A percentile compares a stretch with the other conserved stretches of the same genome.
These are phyloP conservation scores for Ceratocystis alfenasii DNA, from an alignment of 2,329 filamentous ascomycete genomes.

Conservation along the genomic window DNA sequence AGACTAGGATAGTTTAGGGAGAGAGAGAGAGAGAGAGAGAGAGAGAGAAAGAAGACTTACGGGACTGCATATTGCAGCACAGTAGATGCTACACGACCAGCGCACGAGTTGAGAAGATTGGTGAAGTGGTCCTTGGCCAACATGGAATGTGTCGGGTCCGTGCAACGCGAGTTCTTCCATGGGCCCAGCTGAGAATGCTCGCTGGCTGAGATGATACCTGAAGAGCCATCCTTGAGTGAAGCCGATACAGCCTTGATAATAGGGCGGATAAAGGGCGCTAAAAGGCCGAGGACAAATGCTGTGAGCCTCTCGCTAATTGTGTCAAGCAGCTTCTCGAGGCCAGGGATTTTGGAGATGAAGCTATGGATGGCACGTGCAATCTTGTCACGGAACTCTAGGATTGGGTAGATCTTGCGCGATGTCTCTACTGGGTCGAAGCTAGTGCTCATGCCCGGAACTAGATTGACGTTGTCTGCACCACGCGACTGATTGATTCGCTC, in stretches of 20 bases:
- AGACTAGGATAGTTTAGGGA: conserved; percentile 21
- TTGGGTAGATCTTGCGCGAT: conserved; percentile 78
- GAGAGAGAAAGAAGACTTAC: conserved; percentile 34
- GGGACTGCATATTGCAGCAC: conserved; percentile 81
- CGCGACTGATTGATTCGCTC: conserved; percentile 38
- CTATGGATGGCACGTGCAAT: conserved; percentile 78
- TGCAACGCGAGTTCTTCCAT: conserved; percentile 63
- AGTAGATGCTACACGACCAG: conserved; percentile 59
- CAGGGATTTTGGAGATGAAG: conserved; percentile 83
- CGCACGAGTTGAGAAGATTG: conserved; percentile 64
- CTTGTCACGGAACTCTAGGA: conserved; percentile 84
- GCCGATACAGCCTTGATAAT: conserved; percentile 81
- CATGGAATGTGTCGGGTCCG: conserved; percentile 72
- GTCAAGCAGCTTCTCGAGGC: conserved; percentile 78
- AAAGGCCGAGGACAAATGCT: conserved; percentile 76
- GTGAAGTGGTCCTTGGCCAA: conserved; percentile 77
- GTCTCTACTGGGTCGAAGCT: conserved; percentile 69
- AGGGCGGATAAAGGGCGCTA: conserved; percentile 84
- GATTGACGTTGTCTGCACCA: conserved; percentile 36
- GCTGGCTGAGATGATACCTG: conserved; percentile 54
- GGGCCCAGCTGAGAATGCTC: conserved; percentile 66
- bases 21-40: conserved; percentile 26
- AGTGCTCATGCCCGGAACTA: conserved; percentile 62
- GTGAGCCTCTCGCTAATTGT: conserved; percentile 89
- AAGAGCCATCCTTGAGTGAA: conserved; percentile 73